A percentile compares a stretch with the other conserved stretches of the same genome.
These are phyloP conservation scores for Spathaspora sp. DNA, from an alignment of 1,139 yeast species.

Conservation along the genomic window DNA sequence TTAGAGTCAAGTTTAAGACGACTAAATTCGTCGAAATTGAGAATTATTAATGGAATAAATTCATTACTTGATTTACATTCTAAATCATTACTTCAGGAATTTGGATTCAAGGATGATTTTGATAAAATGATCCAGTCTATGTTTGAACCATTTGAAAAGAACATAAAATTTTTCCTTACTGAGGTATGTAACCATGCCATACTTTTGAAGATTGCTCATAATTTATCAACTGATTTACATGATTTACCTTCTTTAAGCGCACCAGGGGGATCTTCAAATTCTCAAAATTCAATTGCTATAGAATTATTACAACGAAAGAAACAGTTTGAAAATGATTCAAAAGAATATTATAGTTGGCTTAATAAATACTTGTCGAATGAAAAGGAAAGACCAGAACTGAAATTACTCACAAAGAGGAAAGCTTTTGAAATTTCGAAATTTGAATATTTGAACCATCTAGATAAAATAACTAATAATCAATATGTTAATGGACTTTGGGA, in stretches of 20 bases:
- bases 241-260: constrained; percentile 19
- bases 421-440: constrained; percentile 67
- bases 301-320: constrained; percentile 35
- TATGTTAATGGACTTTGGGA: constrained; percentile 43
- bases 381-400: constrained; percentile 60
- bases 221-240: constrained; percentile 7
- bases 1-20: constrained; percentile 27
- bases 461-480: constrained; percentile 56
- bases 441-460: constrained; percentile 67
- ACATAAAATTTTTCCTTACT: constrained; percentile 28
- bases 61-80: constrained; percentile 23
- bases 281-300: constrained; percentile 15
- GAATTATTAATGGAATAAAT: constrained; percentile 25
- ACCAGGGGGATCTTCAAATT: constrained; percentile 7
- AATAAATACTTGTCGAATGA: constrained; percentile 68
- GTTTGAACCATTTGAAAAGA: constrained; percentile 35
- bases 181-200: constrained; percentile 33
- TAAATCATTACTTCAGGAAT: constrained; percentile 20
- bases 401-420: constrained; percentile 57
- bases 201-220: constrained; percentile 12
- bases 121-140: constrained; percentile 19
- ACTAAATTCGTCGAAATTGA: constrained; percentile 19
- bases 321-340: constrained; percentile 69
- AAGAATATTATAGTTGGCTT: constrained; percentile 74
- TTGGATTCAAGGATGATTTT: constrained; percentile 25